phyloP scores from a whole-genome alignment of 768 basidiomycete genomes.

The Lactarius tabidus region DNA sequence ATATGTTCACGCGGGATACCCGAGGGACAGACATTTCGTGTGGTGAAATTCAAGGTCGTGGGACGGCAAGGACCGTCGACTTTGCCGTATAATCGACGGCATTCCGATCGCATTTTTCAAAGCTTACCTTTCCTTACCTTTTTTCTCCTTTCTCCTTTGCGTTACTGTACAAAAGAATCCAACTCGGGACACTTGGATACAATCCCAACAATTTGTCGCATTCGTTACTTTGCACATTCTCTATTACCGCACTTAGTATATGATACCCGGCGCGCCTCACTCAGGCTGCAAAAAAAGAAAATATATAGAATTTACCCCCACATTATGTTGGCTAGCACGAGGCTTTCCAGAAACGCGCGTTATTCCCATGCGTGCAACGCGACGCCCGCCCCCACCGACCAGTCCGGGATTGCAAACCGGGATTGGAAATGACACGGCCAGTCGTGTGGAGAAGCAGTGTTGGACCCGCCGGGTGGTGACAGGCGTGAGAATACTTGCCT shows the following conservation, averaged over 20 bases:
- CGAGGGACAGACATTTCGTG: neutral
- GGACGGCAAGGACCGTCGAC: neutral
- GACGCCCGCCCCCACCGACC: neutral
- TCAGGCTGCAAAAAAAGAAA: too few species aligned
- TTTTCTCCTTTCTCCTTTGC: neutral
- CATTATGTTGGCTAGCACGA: neutral
- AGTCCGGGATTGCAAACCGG: too few species aligned
- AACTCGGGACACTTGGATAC: neutral
- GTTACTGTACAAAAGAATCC: neutral
- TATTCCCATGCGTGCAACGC: too few species aligned
- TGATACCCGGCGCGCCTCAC: too few species aligned
- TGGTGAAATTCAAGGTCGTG: neutral
- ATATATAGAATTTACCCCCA: neutral
- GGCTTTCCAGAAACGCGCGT: neutral
- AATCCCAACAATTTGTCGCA: too few species aligned
- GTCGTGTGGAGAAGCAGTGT: too few species aligned
- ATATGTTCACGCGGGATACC: neutral
- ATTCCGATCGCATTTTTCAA: neutral
- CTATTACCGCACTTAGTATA: neutral
- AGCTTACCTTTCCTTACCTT: too few species aligned
- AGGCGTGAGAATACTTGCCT: too few species aligned
- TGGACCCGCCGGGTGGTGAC: too few species aligned
- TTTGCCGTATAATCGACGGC: neutral
- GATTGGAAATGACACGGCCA: too few species aligned
- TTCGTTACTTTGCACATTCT: neutral